Base-by-base conservation (phyloP, 1,139 yeast species). In the Neolecta irregularis region DNA sequence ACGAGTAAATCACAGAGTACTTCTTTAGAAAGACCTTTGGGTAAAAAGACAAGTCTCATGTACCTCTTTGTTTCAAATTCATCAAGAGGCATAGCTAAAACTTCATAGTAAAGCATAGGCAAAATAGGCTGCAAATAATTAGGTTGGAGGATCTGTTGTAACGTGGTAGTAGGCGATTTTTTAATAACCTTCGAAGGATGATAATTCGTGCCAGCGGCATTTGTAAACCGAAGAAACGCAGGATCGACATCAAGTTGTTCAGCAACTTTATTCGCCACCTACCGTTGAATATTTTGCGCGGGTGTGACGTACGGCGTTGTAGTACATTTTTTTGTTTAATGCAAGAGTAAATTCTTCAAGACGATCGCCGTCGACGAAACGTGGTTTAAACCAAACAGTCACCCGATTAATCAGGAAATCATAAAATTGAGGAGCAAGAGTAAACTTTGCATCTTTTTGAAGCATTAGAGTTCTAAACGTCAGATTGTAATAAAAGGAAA, bases 1-100 rank as follows among this genome's bases (percentile, higher is more conserved):
- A 8, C n/a, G 12, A 3, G 6, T 16, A 28, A 12, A 6, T 13
- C n/a, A 13, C 6, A 7, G 8, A 12, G 13, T 25, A 28, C 31
- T 28, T 66, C 78, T 46, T 50, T 55, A 6, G 49, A 44, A 7
- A 56, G 41, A 4, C 61, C 60, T 7, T 55, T 55, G 1, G 54
- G 49, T 36, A 54, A 44, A 48, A 54, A 57, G n/a, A 40, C 44
- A 11, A 59, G 44, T 41, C 66, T 69, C 26, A 85, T 57, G 6
- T 70, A 56, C 42, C 71, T 69, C 71, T 81, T 69, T 44, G 68
- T 72, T 54, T 91, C 98, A 47, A 76, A 67, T 43, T 83, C 92
- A 25, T 61, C 65, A 41, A 88, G 59, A 5, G 85, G 72, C 33
- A 83, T 73, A 30, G 72, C 75, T 48, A 91, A 64, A 1, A 77